Evolutionary conservation across 805 yeast genomes (phyloP).

Genomic region (Schwanniomyces vanrijiae): DNA sequence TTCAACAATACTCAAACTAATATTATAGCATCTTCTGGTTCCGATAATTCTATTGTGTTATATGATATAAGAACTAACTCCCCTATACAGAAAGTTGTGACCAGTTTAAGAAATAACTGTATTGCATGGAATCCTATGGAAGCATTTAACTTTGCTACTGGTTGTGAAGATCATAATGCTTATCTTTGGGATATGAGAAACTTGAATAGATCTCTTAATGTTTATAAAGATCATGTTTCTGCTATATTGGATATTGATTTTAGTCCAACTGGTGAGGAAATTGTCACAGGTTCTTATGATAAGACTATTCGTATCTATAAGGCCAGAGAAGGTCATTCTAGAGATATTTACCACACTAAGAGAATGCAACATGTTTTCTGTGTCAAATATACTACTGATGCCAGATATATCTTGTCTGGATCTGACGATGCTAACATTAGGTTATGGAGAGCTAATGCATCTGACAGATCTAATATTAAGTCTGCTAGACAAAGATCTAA

Average conservation of each 20-base stretch:
- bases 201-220: conserved; percentile 74
- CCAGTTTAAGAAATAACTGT: conserved; percentile 78
- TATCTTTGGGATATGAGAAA: conserved; percentile 97
- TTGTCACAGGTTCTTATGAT: conserved; percentile 94
- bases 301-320: conserved; percentile 83
- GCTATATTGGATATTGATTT: conserved; percentile 95
- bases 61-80: conserved; percentile 89
- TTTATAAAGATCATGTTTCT: conserved; percentile 92
- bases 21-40: conserved; percentile 76
- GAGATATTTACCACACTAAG: conserved; percentile 95
- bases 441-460: conserved; percentile 86
- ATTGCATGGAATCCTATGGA: conserved; percentile 98
- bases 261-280: conserved; percentile 95
- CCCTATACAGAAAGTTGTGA: conserved; percentile 88
- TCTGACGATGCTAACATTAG: conserved; percentile 96
- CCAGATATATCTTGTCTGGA: conserved; percentile 83
- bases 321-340: conserved; percentile 80
- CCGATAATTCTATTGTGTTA: conserved; percentile 86
- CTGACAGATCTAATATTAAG: conserved; percentile 80
- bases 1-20: conserved; percentile 91
- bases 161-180: conserved; percentile 90
- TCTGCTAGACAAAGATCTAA: conserved; percentile 77
- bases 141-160: conserved; percentile 89
- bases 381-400: conserved; percentile 83
- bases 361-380: conserved; percentile 95